A percentile compares a stretch with the other conserved stretches of the same genome.
Evolutionary conservation across 164 flowering plant genomes (phyloP).

Genomic region (Vitis rotundifolia): DNA sequence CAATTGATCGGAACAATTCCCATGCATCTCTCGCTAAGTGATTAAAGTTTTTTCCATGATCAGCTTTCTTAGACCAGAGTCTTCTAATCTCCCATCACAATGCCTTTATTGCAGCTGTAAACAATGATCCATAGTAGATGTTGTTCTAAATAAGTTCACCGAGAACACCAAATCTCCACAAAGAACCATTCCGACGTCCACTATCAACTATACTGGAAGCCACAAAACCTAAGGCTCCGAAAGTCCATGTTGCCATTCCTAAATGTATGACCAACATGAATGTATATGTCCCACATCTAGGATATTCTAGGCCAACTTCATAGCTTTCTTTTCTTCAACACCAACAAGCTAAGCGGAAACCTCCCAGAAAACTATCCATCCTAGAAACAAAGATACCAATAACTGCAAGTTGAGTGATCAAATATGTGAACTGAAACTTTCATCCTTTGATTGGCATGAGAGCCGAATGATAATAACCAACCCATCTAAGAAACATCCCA

Average conservation of each 20-base stretch:
- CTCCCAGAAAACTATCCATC: conserved; percentile 77
- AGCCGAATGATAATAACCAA: conserved; percentile 84
- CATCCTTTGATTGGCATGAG: conserved; percentile 79
- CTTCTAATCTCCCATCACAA: conserved; percentile 99
- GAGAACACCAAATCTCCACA: conserved; percentile 98
- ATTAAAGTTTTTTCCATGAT: conserved; percentile 91
- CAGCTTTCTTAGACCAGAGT: conserved; percentile 90
- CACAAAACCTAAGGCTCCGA: conserved; percentile 92
- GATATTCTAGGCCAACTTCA: conserved; percentile 84
- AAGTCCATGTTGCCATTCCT: conserved; percentile 95
- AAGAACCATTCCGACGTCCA: conserved; percentile 93
- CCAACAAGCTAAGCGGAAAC: conserved; percentile 97
- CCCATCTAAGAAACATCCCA: conserved; percentile 75
- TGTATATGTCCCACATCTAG: conserved; percentile 85
- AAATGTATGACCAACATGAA: conserved; percentile 84
- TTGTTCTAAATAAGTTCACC: conserved; percentile 97
- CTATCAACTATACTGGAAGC: conserved; percentile 81
- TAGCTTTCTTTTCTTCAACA: conserved; percentile 64
- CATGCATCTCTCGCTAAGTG: conserved; percentile 99
- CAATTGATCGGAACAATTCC: conserved; percentile 98
- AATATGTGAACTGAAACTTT: conserved; percentile 85
- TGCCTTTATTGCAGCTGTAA: conserved; percentile 92
- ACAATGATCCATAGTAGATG: conserved; percentile 97
- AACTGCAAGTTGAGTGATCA: conserved; percentile 86
- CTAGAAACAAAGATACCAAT: conserved; percentile 95